Evolutionary conservation across 2,329 filamentous ascomycete species (phyloP).

Genomic region (Diaporthe caulivora): DNA sequence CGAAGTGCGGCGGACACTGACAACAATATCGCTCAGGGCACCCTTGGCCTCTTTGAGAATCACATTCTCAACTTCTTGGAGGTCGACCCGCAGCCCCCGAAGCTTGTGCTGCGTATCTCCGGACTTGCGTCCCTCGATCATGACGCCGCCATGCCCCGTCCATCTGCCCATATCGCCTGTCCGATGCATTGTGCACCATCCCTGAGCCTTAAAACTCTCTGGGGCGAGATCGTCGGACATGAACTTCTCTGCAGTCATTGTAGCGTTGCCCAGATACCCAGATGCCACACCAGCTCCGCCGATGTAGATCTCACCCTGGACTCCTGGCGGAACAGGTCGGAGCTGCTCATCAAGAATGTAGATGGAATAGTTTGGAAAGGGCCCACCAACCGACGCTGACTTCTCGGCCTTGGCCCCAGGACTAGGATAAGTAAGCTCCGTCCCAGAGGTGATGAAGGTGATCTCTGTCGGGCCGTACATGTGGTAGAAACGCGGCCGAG

Average conservation of each 20-base stretch:
- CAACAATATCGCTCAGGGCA: not conserved
- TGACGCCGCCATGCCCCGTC: slow-evolving; percentile 48
- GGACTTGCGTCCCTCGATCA: slow-evolving; percentile 52
- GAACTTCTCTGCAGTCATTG: slow-evolving; percentile 37
- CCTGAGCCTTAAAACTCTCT: slow-evolving; percentile 19
- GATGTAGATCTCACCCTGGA: slow-evolving; percentile 55
- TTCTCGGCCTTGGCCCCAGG: not conserved
- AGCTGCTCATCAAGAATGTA: slow-evolving; percentile 55
- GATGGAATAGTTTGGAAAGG: slow-evolving; percentile 49
- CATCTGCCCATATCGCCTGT: slow-evolving; percentile 56
- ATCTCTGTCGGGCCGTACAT: slow-evolving; percentile 41
- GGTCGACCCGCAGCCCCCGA: slow-evolving; percentile 46
- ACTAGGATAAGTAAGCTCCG: not conserved
- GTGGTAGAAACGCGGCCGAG: slow-evolving; percentile 31
- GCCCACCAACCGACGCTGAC: not conserved
- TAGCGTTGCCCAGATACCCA: slow-evolving; percentile 53
- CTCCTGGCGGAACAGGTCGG: slow-evolving; percentile 48
- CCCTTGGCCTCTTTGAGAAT: not conserved
- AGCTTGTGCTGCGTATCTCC: slow-evolving; percentile 61
- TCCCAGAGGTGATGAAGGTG: not conserved
- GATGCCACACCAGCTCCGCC: slow-evolving; percentile 54
- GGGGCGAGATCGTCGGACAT: slow-evolving; percentile 23
- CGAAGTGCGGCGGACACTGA: not conserved
- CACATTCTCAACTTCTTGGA: slow-evolving; percentile 48
- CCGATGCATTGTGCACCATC: slow-evolving; percentile 50